These are phyloP conservation scores for Mycena vitilis DNA, from an alignment of 768 basidiomycete species.

Conservation along the genomic window DNA sequence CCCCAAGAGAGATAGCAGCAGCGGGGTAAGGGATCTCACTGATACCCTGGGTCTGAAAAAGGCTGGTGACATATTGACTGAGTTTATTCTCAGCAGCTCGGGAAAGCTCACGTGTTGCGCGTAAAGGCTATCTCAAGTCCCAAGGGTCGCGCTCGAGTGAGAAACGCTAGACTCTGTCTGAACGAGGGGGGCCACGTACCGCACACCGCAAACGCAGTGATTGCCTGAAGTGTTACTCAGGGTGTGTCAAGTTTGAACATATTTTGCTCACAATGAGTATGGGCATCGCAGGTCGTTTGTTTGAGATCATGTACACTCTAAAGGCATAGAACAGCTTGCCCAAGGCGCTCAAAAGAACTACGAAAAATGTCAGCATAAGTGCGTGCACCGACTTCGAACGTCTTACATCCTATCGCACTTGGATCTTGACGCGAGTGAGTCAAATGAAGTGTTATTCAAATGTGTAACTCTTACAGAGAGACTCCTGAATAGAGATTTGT, in stretches of 20 bases:
- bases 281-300: slow-evolving; percentile 17
- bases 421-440: neutral
- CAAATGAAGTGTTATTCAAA: no score
- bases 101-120: slow-evolving; percentile 6
- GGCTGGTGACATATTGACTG: neutral
- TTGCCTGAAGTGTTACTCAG: slow-evolving; percentile 1
- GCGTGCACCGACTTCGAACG: neutral
- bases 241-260: neutral
- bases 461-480: neutral
- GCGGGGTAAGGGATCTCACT: neutral
- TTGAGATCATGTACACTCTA: slow-evolving; percentile 12
- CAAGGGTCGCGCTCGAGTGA: slow-evolving; percentile 1
- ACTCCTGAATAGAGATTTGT: neutral
- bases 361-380: neutral
- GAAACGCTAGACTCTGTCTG: neutral
- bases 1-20: neutral
- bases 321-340: slow-evolving; percentile 18
- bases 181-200: slow-evolving; percentile 4
- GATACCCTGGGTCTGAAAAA: slow-evolving; percentile 15
- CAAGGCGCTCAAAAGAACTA: slow-evolving; percentile 4
- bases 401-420: neutral
- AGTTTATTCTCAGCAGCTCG: neutral
- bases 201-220: neutral
- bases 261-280: slow-evolving; percentile 8
- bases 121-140: slow-evolving; percentile 11